Conservation (phyloP, 345 rosid genomes). For the Tarenaya hassleriana region DNA sequence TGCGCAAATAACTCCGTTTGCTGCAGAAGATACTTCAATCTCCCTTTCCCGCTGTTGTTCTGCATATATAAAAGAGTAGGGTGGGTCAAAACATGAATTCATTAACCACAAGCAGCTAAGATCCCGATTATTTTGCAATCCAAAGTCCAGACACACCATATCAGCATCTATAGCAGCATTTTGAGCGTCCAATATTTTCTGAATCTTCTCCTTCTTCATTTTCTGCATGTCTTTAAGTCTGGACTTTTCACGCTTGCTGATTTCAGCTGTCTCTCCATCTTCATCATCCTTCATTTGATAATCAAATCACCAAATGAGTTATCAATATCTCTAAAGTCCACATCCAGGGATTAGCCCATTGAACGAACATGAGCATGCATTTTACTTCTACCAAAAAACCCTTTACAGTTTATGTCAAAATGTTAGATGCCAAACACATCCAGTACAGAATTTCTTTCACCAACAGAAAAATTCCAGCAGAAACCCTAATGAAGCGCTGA, state of each 20-base stretch:
- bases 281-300: conserved; percentile 38
- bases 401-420: no score
- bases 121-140: background rate
- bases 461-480: background rate
- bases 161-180: conserved; percentile 87
- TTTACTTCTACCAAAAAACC: conserved; percentile 2
- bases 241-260: conserved; percentile 80
- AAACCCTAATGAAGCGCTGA: conserved; percentile 4
- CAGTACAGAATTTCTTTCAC: background rate
- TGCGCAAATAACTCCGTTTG: conserved; percentile 94
- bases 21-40: conserved; percentile 81
- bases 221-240: conserved; percentile 74
- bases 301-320: background rate
- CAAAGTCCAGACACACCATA: conserved; percentile 58
- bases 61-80: conserved; percentile 18
- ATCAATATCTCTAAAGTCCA: background rate
- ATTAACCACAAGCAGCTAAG: background rate
- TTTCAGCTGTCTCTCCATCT: conserved; percentile 30
- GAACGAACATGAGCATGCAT: conserved; percentile 4
- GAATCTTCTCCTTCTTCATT: conserved; percentile 77
- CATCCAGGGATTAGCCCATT: background rate
- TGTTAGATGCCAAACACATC: no score
- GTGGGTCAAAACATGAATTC: background rate
- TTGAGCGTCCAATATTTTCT: conserved; percentile 77
- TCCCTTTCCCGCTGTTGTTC: conserved; percentile 79